Conservation (phyloP, 2,329 filamentous ascomycete species). For the Dothideomycetidae sp. region DNA sequence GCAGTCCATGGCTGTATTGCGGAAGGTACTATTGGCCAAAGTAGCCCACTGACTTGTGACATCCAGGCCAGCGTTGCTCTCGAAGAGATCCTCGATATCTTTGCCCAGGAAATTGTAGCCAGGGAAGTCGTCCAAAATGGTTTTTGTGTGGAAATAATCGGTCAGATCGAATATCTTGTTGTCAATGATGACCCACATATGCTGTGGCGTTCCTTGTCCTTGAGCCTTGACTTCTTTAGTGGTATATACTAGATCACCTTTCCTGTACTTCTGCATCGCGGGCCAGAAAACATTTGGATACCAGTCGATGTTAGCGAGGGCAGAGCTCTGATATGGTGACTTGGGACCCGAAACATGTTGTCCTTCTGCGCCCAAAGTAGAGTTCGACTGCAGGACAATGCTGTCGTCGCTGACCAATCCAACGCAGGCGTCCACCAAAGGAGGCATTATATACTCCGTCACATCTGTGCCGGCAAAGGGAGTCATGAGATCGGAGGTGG, state of each 20-base stretch:
- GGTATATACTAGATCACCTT: slow-evolving; percentile 70
- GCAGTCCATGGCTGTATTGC: slow-evolving; percentile 61
- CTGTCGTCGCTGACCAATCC: slow-evolving; percentile 48
- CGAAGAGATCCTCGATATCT: slow-evolving; percentile 52
- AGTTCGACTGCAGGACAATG: slow-evolving; percentile 50
- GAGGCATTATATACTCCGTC: slow-evolving; percentile 73
- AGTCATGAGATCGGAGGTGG: slow-evolving; percentile 51
- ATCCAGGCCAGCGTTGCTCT: slow-evolving; percentile 64
- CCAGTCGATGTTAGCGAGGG: slow-evolving; percentile 55
- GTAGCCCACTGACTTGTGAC: slow-evolving; percentile 48
- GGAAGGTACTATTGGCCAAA: slow-evolving; percentile 29
- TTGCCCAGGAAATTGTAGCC: slow-evolving; percentile 59
- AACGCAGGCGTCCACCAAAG: slow-evolving; percentile 59
- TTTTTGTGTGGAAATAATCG: slow-evolving; percentile 71
- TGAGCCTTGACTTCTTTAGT: slow-evolving; percentile 44
- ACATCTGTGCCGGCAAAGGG: slow-evolving; percentile 65
- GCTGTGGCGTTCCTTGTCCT: slow-evolving; percentile 47
- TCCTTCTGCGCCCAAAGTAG: slow-evolving; percentile 38
- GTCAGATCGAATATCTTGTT: slow-evolving; percentile 75
- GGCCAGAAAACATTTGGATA: slow-evolving; percentile 62
- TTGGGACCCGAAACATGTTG: slow-evolving; percentile 55
- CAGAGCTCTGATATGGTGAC: slow-evolving; percentile 30
- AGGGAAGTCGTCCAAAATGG: slow-evolving; percentile 37
- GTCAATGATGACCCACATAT: slow-evolving; percentile 68
- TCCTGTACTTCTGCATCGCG: slow-evolving; percentile 70